Evolutionary conservation across 805 yeast genomes (phyloP).

Genomic region (Cyberlindnera maclurae): DNA sequence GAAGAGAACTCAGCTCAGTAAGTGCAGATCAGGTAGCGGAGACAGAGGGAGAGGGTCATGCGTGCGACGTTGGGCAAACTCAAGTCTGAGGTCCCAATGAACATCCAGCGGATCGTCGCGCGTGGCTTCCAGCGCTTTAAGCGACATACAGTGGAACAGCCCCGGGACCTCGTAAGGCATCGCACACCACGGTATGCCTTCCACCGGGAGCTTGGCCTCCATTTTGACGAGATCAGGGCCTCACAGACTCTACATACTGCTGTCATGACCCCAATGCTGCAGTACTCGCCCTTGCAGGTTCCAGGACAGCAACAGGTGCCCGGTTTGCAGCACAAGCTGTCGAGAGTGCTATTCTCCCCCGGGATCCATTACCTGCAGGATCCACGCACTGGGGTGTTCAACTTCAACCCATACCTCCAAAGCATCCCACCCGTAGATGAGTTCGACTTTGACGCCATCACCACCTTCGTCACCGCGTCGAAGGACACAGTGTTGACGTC

Average conservation of each 20-base stretch:
- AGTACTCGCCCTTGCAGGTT: conserved; percentile 9
- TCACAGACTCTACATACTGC: not conserved
- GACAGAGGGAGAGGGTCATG: too few species aligned
- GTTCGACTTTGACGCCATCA: conserved; percentile 52
- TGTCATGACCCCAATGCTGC: not conserved
- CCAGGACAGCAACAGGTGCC: conserved; percentile 32
- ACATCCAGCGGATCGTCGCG: too few species aligned
- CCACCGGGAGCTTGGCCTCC: not conserved
- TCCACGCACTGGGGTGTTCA: conserved; percentile 65
- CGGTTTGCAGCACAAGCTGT: conserved; percentile 54
- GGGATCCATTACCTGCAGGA: conserved; percentile 74
- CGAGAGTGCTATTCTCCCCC: conserved; percentile 71
- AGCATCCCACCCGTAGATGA: conserved; percentile 56
- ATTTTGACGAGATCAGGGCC: not conserved
- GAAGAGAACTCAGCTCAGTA: too few species aligned
- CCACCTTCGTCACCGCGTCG: conserved; percentile 58
- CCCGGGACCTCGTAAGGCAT: too few species aligned
- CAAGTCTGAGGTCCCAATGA: too few species aligned
- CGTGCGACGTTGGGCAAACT: not conserved
- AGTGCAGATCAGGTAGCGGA: too few species aligned
- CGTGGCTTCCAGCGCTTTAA: too few species aligned
- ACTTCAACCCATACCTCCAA: conserved; percentile 56
- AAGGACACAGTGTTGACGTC: conserved; percentile 48
- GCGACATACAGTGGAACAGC: too few species aligned
- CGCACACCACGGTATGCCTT: not conserved